phyloP scores from a whole-genome alignment of 345 rosid species.

The Brassica carinata region DNA sequence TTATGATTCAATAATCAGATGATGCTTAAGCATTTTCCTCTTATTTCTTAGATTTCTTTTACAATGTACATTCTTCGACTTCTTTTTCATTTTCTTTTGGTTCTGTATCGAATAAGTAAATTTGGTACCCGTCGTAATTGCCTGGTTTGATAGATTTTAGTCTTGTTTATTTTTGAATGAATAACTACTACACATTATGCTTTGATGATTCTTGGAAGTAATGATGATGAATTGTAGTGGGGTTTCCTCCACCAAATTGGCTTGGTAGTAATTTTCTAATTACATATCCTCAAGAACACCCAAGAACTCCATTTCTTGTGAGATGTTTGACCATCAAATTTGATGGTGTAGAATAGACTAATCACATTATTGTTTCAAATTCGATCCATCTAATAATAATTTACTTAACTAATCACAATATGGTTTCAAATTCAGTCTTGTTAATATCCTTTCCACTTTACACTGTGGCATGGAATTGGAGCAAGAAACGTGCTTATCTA shows the following conservation, averaged over 20 bases:
- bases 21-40: slow-evolving; percentile 12
- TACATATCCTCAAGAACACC: background rate
- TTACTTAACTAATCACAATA: background rate
- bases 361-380: background rate
- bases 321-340: background rate
- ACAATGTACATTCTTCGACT: slow-evolving; percentile 6
- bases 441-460: background rate
- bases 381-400: background rate
- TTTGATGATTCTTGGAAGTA: background rate
- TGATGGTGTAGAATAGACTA: background rate
- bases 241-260: background rate
- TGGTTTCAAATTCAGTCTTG: background rate
- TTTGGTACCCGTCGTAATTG: background rate
- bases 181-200: slow-evolving; percentile 3
- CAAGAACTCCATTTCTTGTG: background rate
- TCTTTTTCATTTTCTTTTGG: background rate
- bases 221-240: background rate
- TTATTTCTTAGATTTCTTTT: background rate
- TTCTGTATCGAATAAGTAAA: background rate
- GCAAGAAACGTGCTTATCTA: slow-evolving; percentile 5
- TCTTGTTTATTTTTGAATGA: background rate
- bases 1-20: background rate
- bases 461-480: background rate
- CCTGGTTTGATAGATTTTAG: background rate
- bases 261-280: background rate